Percentiles rank a stretch among this genome's conserved stretches.
Conservation (phyloP, 2,329 filamentous ascomycete genomes). For the Ramularia collo-cygni region DNA sequence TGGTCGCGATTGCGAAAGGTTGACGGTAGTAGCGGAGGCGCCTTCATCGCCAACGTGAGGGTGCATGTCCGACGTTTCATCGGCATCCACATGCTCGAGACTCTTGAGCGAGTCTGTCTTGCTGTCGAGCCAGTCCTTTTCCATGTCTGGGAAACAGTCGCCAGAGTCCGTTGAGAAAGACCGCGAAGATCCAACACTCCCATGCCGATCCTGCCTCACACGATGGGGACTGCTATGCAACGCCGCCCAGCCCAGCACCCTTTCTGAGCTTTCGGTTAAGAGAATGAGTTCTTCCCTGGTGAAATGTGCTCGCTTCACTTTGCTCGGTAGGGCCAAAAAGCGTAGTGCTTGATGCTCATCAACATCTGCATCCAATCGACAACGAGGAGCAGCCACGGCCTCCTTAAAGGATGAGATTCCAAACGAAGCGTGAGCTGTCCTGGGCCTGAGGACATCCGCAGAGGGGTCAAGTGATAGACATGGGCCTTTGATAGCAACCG, state of each 20-base stretch:
- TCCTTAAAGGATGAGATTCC: constrained; percentile 8
- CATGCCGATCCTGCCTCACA: constrained; percentile 7
- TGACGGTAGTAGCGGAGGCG: constrained; percentile 1
- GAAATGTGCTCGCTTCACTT: constrained; percentile 64
- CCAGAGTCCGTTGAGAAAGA: constrained; percentile 9
- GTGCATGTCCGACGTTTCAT: constrained; percentile 7
- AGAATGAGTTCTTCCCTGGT: constrained; percentile 63
- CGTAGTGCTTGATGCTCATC: constrained; percentile 38
- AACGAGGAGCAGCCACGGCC: constrained; percentile 3
- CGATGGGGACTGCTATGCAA: constrained; percentile 4
- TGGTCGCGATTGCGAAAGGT: too few relatives aligned
- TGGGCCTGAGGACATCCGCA: constrained; percentile 25
- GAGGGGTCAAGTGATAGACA: constrained; percentile 22
- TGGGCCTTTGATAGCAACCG: constrained; percentile 12
- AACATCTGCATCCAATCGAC: constrained; percentile 22
- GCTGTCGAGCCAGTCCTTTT: constrained; percentile 15
- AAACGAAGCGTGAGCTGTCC: constrained; percentile 10
- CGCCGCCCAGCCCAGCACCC: constrained; percentile 17
- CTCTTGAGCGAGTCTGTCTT: constrained; percentile 12
- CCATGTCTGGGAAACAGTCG: constrained; percentile 8
- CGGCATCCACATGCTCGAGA: constrained; percentile 7
- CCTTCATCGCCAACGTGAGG: constrained; percentile 10
- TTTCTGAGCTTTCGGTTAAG: constrained; percentile 49
- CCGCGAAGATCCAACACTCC: constrained; percentile 9
- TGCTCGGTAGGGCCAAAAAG: constrained; percentile 64